phyloP scores from a whole-genome alignment of 2,329 filamentous ascomycete species.

The Lachnellula arida region DNA sequence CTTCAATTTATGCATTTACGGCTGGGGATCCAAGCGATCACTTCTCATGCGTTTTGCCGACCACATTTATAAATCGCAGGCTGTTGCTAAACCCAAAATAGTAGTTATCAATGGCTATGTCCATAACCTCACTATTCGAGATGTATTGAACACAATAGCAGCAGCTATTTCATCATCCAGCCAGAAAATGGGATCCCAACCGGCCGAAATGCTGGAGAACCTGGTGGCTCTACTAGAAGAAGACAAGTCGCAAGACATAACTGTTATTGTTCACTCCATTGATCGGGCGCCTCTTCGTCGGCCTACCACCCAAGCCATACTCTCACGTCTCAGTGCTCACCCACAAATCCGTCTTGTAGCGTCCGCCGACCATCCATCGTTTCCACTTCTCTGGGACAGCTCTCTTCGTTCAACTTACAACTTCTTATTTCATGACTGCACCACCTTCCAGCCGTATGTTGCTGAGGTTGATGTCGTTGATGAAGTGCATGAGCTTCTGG shows the following conservation, averaged over 20 bases:
- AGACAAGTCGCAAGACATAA: constrained; percentile 45
- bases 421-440: constrained; percentile 90
- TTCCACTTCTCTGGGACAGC: constrained; percentile 84
- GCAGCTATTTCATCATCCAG: constrained; percentile 48
- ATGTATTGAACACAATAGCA: constrained; percentile 66
- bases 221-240: constrained; percentile 58
- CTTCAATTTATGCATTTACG: constrained; percentile 88
- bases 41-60: constrained; percentile 73
- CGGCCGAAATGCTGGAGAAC: constrained; percentile 62
- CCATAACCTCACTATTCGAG: constrained; percentile 59
- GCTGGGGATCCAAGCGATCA: constrained; percentile 81
- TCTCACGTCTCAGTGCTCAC: constrained; percentile 73
- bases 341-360: constrained; percentile 68
- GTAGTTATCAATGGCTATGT: constrained; percentile 86
- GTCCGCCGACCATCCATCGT: constrained; percentile 84
- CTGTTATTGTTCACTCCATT: constrained; percentile 78
- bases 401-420: constrained; percentile 76
- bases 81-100: constrained; percentile 47
- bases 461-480: constrained; percentile 81
- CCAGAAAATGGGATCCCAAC: constrained; percentile 44
- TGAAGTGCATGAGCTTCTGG: constrained; percentile 81
- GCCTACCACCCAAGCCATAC: constrained; percentile 60
- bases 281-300: constrained; percentile 75
- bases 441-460: constrained; percentile 74
- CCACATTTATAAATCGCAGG: constrained; percentile 51